Base-by-base conservation (phyloP, 2,329 filamentous ascomycete genomes). In the Dothideomycetes sp. region DNA sequence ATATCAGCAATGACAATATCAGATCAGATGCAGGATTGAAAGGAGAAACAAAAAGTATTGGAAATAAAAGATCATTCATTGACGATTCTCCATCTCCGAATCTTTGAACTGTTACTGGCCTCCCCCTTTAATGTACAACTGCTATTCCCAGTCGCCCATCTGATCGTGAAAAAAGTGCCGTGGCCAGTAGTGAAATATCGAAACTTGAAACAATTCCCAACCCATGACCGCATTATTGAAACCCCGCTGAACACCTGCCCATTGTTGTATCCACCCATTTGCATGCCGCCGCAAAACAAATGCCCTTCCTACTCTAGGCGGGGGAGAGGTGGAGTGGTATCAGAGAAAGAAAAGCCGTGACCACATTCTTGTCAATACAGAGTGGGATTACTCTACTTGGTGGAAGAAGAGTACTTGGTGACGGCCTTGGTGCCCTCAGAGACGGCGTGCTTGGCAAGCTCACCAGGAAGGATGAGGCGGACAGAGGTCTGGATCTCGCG, bases 381-480 rank as follows among this genome's bases (percentile, higher is more conserved):
- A 27, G 22, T 34, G 35, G 34, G 58, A 64, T 60, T 61, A 60
- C 58, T 69, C 78, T 94, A 96, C 86, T 96, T 98, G 70, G 88
- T 91, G 62, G 89, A 95, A 45, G 89, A 95, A 55, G 89, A 96
- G 79, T 96, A 98, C 81, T 98, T 98, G 77, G 91, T 98, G 56
- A 98, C 91, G 43, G 91, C 91, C 85, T 98, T 98, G 66, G 91
- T 98, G 63, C 91, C 91, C 74, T 98, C 91, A 57, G 91, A 98
- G 36, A 98, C 91, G 54, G 91, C 91, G 72, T 98, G 91, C 83
- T 98, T 98, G 66, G 91, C 91, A 56, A 98, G 79, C 73, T 98
- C 91, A 72, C 91, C 91, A 34, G 91, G 91, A 40, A 98, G 83
- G 70, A 98, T 98, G 47, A 98, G 80, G 53, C 91, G 84, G 56